Evolutionary conservation across 805 yeast species (phyloP).

Genomic region (Yarrowia deformans): DNA sequence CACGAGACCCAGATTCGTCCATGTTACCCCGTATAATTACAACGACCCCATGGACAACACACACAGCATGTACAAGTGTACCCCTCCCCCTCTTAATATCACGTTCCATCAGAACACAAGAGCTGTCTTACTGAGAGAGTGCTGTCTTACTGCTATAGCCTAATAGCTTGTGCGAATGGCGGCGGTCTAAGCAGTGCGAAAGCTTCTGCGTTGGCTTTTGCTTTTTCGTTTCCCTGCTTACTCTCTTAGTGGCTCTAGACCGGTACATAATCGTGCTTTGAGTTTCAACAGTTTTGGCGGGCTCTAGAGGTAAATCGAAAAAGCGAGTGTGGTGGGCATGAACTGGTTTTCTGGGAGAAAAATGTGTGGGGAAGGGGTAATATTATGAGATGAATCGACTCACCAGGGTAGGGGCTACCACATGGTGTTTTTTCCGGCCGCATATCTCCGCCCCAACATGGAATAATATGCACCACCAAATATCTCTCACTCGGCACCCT

Average conservation of each 20-base stretch:
- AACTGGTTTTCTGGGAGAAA: neutral
- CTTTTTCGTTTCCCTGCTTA: neutral
- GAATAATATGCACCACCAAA: neutral
- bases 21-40: neutral
- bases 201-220: too few species aligned
- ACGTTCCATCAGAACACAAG: conserved; percentile 3
- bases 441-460: too few species aligned
- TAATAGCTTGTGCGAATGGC: too few species aligned
- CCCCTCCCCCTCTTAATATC: conserved; percentile 32
- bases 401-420: neutral
- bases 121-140: too few species aligned
- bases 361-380: neutral
- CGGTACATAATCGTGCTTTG: conserved; percentile 36
- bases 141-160: too few species aligned
- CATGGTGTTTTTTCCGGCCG: too few species aligned
- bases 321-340: neutral
- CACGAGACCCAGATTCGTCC: neutral
- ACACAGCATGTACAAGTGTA: neutral
- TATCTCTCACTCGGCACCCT: conserved; percentile 20
- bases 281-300: conserved; percentile 13
- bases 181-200: too few species aligned
- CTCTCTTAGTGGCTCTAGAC: conserved; percentile 28
- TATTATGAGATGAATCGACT: neutral
- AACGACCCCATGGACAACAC: too few species aligned
- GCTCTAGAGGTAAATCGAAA: neutral